Conservation (phyloP, 495 filamentous ascomycete species). For the Cercophora scortea region DNA sequence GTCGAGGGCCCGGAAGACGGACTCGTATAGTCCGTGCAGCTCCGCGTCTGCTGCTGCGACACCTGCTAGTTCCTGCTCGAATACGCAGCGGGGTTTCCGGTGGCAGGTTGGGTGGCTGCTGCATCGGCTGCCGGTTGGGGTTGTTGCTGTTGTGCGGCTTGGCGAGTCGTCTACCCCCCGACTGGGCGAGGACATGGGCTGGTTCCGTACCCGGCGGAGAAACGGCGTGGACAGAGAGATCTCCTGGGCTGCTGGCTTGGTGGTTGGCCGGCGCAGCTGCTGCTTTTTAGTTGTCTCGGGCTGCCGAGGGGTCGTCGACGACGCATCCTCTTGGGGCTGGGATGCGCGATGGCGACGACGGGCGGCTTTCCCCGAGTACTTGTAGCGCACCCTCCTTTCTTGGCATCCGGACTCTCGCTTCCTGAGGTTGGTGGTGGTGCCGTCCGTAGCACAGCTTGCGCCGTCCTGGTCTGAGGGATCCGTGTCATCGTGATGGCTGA, state of each 20-base stretch:
- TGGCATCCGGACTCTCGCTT: slow-evolving; percentile 8
- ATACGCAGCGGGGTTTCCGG: not conserved
- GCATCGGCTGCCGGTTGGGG: not conserved
- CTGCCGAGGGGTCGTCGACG: too few species aligned
- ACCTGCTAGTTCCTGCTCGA: slow-evolving; percentile 9
- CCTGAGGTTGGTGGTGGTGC: slow-evolving; percentile 1
- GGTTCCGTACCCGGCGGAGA: too few species aligned
- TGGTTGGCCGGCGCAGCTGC: too few species aligned
- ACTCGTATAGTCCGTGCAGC: slow-evolving; percentile 12
- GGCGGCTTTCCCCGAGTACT: slow-evolving; percentile 16
- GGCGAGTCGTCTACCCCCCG: too few species aligned
- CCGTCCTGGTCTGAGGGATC: not conserved
- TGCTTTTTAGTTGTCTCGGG: too few species aligned
- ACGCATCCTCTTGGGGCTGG: not conserved
- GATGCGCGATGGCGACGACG: slow-evolving; percentile 1
- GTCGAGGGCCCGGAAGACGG: slow-evolving; percentile 40
- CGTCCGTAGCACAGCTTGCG: too few species aligned
- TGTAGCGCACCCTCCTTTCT: slow-evolving; percentile 10
- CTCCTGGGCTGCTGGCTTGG: too few species aligned
- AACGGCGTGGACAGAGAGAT: too few species aligned
- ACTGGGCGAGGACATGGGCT: too few species aligned
- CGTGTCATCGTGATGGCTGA: not conserved
- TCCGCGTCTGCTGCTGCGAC: slow-evolving; percentile 2
- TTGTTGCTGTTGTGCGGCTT: not conserved
- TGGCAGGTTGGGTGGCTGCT: not conserved